These are phyloP conservation scores for Acer campestre DNA, from an alignment of 345 rosid genomes.

Conservation along the genomic window DNA sequence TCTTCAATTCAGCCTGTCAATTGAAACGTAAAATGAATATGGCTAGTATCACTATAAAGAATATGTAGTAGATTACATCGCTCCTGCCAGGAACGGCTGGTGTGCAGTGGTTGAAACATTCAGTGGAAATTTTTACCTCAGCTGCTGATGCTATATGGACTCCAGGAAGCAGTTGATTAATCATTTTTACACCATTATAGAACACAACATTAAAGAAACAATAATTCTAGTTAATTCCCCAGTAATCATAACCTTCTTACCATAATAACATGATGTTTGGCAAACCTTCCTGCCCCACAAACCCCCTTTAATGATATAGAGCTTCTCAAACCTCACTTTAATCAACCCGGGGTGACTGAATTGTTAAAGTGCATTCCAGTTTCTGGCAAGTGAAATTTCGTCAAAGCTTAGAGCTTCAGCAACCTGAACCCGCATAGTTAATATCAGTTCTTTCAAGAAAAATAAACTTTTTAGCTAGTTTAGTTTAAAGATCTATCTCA, in stretches of 20 bases:
- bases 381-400: no score
- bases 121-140: slow-evolving; percentile 89
- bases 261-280: slow-evolving; percentile 15
- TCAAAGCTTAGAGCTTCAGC: no score
- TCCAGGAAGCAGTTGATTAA: slow-evolving; percentile 96
- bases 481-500: no score
- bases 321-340: slow-evolving; percentile 76
- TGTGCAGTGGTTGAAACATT: slow-evolving; percentile 76
- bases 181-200: slow-evolving; percentile 83
- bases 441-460: no score
- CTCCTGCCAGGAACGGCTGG: slow-evolving; percentile 87
- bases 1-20: no score
- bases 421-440: no score
- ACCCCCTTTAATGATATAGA: slow-evolving; percentile 83
- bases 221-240: not conserved
- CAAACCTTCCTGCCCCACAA: slow-evolving; percentile 95
- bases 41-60: not conserved
- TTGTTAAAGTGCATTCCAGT: no score
- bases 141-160: slow-evolving; percentile 96
- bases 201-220: slow-evolving; percentile 22
- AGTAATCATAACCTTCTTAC: no score
- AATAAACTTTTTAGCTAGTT: no score
- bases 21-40: not conserved
- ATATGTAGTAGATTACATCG: slow-evolving; percentile 13
- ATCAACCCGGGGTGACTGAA: not conserved